A percentile compares a stretch with the other conserved stretches of the same genome.
These are phyloP conservation scores for Grosmannia clavigera DNA, from an alignment of 2,329 filamentous ascomycete species.

Conservation along the genomic window DNA sequence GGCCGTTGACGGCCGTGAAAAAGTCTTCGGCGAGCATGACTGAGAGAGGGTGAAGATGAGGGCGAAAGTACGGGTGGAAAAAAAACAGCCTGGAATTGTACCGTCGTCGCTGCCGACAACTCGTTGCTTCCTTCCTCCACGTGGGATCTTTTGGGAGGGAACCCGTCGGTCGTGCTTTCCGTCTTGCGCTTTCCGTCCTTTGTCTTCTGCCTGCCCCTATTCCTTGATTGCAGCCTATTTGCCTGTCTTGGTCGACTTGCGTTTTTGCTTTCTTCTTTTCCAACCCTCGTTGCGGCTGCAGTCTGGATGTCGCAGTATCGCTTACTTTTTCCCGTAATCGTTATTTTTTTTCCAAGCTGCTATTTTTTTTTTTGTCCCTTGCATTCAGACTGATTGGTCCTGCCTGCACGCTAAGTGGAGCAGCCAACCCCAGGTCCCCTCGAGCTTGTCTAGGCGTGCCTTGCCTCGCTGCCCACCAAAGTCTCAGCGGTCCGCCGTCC, in stretches of 20 bases:
- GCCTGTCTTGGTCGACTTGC: neutral
- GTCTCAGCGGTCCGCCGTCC: neutral
- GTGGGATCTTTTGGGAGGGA: neutral
- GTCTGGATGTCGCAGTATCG: neutral
- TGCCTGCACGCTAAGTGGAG: neutral
- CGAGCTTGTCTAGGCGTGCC: neutral
- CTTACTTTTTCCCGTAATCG: neutral
- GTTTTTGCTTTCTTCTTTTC: neutral
- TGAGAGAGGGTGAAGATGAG: neutral
- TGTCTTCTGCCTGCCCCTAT: neutral
- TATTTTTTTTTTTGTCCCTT: neutral
- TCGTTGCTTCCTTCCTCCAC: neutral
- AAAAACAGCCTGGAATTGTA: neutral
- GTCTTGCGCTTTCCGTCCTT: neutral
- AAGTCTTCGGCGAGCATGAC: slow-evolving; percentile 48
- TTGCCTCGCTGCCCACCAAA: neutral
- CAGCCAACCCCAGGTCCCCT: neutral
- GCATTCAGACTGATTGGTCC: neutral
- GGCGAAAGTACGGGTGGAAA: neutral
- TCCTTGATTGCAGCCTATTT: neutral
- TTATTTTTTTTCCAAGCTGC: neutral
- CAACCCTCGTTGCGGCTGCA: neutral
- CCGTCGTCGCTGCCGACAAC: neutral
- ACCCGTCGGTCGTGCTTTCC: neutral
- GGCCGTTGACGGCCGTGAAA: slow-evolving; percentile 44